Conservation (phyloP, 495 filamentous ascomycete genomes). For the Polyplosphaeria fusca region DNA sequence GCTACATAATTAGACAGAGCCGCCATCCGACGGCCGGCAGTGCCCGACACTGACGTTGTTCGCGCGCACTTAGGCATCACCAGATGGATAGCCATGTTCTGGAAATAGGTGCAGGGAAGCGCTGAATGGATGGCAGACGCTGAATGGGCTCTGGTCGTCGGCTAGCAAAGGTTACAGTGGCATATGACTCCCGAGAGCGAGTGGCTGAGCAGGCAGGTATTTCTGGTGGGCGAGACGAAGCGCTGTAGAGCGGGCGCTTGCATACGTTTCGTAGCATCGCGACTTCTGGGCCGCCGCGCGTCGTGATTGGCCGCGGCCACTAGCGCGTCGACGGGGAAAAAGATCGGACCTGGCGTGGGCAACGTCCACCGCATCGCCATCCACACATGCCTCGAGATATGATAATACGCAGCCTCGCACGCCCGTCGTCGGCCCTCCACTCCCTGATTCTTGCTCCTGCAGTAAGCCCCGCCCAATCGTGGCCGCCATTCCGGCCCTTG, state of each 20-base stretch:
- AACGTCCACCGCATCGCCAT: neutral
- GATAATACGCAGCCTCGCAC: conserved; percentile 52
- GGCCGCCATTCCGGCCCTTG: neutral
- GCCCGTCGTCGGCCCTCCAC: conserved; percentile 53
- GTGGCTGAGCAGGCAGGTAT: conserved; percentile 22
- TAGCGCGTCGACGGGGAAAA: neutral
- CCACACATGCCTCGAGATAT: conserved; percentile 27
- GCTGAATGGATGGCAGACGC: conserved; percentile 26
- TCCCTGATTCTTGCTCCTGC: conserved; percentile 36
- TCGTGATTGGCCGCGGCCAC: conserved; percentile 19
- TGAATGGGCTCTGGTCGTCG: neutral
- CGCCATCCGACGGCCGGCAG: neutral
- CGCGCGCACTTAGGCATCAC: neutral
- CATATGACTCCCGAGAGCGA: conserved; percentile 25
- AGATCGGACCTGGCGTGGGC: neutral
- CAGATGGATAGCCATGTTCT: conserved; percentile 9
- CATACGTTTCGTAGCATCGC: conserved; percentile 9
- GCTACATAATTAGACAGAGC: neutral
- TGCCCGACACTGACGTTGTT: neutral
- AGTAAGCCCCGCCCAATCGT: conserved; percentile 14
- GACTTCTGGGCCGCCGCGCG: neutral
- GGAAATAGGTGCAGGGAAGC: conserved; percentile 25
- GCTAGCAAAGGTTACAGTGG: conserved; percentile 28
- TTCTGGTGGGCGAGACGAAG: conserved; percentile 19
- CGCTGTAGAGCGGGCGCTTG: conserved; percentile 13